Percentiles rank a stretch among this genome's conserved stretches.
These are phyloP conservation scores for Leccinum ochraceum DNA, from an alignment of 768 basidiomycete species.

Conservation along the genomic window DNA sequence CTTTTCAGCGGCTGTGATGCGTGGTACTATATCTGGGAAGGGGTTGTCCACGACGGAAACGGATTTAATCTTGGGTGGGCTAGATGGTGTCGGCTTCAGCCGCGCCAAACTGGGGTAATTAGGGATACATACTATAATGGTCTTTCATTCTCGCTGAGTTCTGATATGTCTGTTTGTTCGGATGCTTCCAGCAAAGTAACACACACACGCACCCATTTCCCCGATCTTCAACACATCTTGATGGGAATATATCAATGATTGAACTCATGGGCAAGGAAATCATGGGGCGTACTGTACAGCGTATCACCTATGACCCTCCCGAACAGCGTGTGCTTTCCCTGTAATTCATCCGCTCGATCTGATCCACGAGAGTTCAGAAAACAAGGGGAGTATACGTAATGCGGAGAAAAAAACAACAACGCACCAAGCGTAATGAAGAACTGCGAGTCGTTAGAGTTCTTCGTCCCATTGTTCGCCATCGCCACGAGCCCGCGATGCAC, in stretches of 20 bases:
- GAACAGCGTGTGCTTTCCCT: slow-evolving; percentile 94
- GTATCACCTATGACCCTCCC: slow-evolving; percentile 90
- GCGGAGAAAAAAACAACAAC: slow-evolving; percentile 12
- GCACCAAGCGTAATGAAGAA: slow-evolving; percentile 92
- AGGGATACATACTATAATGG: slow-evolving; percentile 70
- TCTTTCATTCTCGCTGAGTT: slow-evolving; percentile 70
- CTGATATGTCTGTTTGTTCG: slow-evolving; percentile 35
- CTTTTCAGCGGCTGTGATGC: slow-evolving; percentile 94
- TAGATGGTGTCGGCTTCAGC: slow-evolving; percentile 30
- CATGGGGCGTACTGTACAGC: slow-evolving; percentile 68
- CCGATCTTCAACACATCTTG: slow-evolving; percentile 91
- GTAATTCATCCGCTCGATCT: slow-evolving; percentile 91
- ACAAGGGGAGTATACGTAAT: background rate
- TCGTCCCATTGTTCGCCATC: slow-evolving; percentile 90
- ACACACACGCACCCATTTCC: slow-evolving; percentile 64
- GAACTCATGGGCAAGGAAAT: background rate
- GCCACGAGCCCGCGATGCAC: slow-evolving; percentile 88
- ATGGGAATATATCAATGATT: background rate
- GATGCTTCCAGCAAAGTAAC: background rate
- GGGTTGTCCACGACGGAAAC: slow-evolving; percentile 90
- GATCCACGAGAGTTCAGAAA: slow-evolving; percentile 1
- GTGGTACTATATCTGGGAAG: slow-evolving; percentile 91
- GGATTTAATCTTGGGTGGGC: slow-evolving; percentile 89
- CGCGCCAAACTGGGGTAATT: background rate
- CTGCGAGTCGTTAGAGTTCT: slow-evolving; percentile 91